Evolutionary conservation across 371 early-diverging fungal species (phyloP).

Genomic region (Mucor lusitanicus): DNA sequence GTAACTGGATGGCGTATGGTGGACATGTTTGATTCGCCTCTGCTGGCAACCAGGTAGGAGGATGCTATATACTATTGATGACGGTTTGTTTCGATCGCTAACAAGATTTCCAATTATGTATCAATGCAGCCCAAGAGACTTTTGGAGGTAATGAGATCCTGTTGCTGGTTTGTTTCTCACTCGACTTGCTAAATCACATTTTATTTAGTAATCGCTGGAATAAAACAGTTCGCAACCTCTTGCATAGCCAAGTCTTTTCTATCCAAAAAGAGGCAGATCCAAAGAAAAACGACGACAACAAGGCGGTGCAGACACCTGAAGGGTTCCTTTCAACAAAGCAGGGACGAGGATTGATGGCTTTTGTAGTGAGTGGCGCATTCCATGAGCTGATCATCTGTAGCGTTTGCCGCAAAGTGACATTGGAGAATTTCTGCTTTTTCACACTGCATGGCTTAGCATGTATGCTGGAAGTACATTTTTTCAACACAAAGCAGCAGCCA

Average conservation of each 20-base stretch:
- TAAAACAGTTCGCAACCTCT: constrained; percentile 28
- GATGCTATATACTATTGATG: not conserved
- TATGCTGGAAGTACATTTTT: constrained; percentile 18
- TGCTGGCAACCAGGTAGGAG: constrained; percentile 20
- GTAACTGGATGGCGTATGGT: constrained; percentile 18
- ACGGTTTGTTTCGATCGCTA: not conserved
- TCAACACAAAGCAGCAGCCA: not conserved
- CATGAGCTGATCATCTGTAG: constrained; percentile 37
- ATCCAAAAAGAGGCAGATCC: not conserved
- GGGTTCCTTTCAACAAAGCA: constrained; percentile 1
- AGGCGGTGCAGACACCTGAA: not conserved
- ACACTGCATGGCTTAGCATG: constrained; percentile 30
- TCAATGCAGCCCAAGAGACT: constrained; percentile 35
- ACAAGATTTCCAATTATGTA: not conserved
- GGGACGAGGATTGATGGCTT: constrained; percentile 30
- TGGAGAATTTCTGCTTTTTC: constrained; percentile 41
- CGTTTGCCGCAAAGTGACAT: constrained; percentile 32
- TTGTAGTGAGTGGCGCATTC: constrained; percentile 33
- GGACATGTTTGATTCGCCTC: constrained; percentile 28
- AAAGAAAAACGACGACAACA: not conserved
- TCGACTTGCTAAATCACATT: not conserved
- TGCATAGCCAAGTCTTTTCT: constrained; percentile 28
- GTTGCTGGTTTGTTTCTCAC: not conserved
- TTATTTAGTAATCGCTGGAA: constrained; percentile 40
- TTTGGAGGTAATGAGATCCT: constrained; percentile 35